Base-by-base conservation (phyloP, 805 yeast genomes). In the Wickerhamomyces alni region DNA sequence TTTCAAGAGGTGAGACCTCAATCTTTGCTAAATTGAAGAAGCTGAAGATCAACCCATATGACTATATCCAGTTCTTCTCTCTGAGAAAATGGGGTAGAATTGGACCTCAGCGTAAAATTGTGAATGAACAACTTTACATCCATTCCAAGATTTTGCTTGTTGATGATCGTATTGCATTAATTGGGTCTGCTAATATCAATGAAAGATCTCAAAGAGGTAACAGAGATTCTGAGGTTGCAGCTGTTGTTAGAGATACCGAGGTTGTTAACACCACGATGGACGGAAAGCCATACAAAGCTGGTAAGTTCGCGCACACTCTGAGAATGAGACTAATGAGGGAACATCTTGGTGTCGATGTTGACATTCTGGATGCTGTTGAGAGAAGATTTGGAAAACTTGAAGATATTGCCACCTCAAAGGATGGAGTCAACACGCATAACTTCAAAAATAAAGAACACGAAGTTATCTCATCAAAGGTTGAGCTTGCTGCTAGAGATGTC, bases 171-270 rank as follows among this genome's bases (percentile, higher is more conserved):
- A 76, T 82, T 34, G 97, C 96, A 5, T 83, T 93, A 33, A 89
- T 93, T 54, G 99, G 99, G 2, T 87, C 96, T 54, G 99, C 99
- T 0, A 93, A 93, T 55, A 87, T 93, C 44, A 93, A 93, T 56
- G 99, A 93, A 59, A 74, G 99, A 52, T 91, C 98, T 0, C 89
- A 89, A 87, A 71, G 93, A 51, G 99, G 99, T 13, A 70, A 72
- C 17, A 73, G 99, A 58, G 99, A 93, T 57, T 88, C 97, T 5
- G 99, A 93, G 55, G 82, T 93, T 30, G 96, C 96, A 3, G 87
- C 89, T 2, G 64, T 91, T 39, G 78, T 93, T 5, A 74, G 97
- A 47, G 99, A 93, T 54, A 77, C 82, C 9, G 86, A 82, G 45
- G 72, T 80, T 46, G 66, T 88, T 6, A 61, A 65, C 35, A 72